Base-by-base conservation (phyloP, 805 yeast species). In the Candida sphagnicola region DNA sequence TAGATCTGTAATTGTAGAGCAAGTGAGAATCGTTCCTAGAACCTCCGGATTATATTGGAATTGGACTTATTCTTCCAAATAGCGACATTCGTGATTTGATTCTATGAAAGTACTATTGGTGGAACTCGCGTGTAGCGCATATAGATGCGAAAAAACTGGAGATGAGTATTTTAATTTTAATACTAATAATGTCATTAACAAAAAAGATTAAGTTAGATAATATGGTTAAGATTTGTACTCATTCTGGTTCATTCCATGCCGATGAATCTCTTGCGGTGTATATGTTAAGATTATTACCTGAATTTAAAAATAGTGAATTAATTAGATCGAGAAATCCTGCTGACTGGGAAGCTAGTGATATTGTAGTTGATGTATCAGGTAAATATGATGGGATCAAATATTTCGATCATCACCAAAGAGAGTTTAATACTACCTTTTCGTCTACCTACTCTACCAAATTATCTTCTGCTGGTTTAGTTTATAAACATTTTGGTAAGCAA, bases 341-440 rank as follows among this genome's bases (percentile, higher is more conserved):
- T 12, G 83, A 78, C 40, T 85, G 96, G 84, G 96, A 86, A 48
- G 70, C 67, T 31, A 80, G 95, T 53, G 97, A 91, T 60, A 85
- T 93, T 41, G 95, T 93, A 24, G 91, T 93, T 40, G 99, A 93
- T 65, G 99, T 93, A 37, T 77, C 95, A 56, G 99, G 95, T 11
- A 74, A 85, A 57, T 93, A 90, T 61, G 96, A 89, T 57, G 85
- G 84, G 11, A 70, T 68, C 30, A 90, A 90, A 64, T 86, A 72
- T 59, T 91, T 87, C 60, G 99, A 93, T 60, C 99, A 93, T 58
- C 99, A 93, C 65, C 99, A 93, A 69, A 78, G 97, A 46, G 98
- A 85, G 14, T 93, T 93, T 55, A 64, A 66, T 21, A 90, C 84
- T 49, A 78, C 84, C 4, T 91, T 93, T 56, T 77, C 77, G 17